phyloP scores from a whole-genome alignment of 805 yeast species.

The Starmerella khaoyaiensis region DNA sequence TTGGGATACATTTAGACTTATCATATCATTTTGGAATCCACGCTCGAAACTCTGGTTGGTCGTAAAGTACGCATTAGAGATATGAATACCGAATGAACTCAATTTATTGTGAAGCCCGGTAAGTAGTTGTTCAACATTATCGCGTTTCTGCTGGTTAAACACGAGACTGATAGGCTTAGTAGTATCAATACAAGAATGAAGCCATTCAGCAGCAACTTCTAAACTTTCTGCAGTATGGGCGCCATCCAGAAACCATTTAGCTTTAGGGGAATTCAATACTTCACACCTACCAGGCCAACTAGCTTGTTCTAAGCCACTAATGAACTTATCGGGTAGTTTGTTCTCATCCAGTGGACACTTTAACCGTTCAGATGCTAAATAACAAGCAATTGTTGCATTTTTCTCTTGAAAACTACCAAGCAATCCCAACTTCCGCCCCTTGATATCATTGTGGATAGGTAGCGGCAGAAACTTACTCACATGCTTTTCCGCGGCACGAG shows the following conservation, averaged over 20 bases:
- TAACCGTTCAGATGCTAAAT: constrained; percentile 45
- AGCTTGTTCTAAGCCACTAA: constrained; percentile 17
- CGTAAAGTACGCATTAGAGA: constrained; percentile 45
- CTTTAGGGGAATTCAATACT: constrained; percentile 35
- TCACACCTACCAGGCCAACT: constrained; percentile 97
- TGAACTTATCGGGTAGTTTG: constrained; percentile 20
- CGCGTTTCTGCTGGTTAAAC: constrained; percentile 92
- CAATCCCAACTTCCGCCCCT: constrained; percentile 25
- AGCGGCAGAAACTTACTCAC: constrained; percentile 40
- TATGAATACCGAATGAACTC: constrained; percentile 24
- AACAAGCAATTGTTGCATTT: constrained; percentile 81
- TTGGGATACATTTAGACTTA: constrained; percentile 71
- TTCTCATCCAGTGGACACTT: too few relatives aligned
- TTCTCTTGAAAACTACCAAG: constrained; percentile 67
- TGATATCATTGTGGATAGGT: constrained; percentile 31
- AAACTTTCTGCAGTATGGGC: constrained; percentile 91
- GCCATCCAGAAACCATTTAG: constrained; percentile 85
- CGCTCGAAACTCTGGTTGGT: constrained; percentile 86
- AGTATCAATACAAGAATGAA: constrained; percentile 27
- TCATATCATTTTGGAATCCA: constrained; percentile 67
- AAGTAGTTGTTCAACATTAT: constrained; percentile 49
- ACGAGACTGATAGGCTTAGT: constrained; percentile 40
- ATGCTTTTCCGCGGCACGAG: constrained; percentile 54
- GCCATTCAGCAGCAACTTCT: constrained; percentile 75
- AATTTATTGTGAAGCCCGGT: constrained; percentile 30